These are phyloP conservation scores for Xerocomus minutiporus DNA, from an alignment of 1,284 basidiomycete genomes.

Conservation along the genomic window DNA sequence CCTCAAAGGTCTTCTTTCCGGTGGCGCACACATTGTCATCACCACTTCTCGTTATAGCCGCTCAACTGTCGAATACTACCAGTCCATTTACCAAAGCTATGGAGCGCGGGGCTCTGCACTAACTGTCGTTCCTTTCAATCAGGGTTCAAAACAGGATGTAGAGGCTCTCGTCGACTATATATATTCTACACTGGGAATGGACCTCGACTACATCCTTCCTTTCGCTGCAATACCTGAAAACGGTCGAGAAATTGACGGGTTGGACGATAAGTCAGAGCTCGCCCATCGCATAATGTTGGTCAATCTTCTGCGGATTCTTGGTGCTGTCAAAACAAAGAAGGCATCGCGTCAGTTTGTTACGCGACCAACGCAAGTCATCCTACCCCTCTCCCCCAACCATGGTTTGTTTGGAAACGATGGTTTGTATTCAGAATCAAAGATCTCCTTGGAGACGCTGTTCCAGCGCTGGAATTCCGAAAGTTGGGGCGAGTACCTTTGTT, in stretches of 20 bases:
- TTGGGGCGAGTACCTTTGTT: slow-evolving; percentile 98
- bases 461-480: slow-evolving; percentile 97
- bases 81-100: slow-evolving; percentile 94
- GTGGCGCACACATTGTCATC: slow-evolving; percentile 94
- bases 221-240: slow-evolving; percentile 99
- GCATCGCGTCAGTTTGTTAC: slow-evolving; percentile 94
- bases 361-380: slow-evolving; percentile 95
- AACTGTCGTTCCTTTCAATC: slow-evolving; percentile 98
- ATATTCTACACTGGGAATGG: slow-evolving; percentile 89
- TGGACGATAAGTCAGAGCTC: slow-evolving; percentile 97
- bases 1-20: slow-evolving; percentile 92
- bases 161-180: slow-evolving; percentile 98
- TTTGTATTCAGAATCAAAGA: slow-evolving; percentile 97
- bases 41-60: slow-evolving; percentile 96
- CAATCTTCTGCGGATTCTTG: slow-evolving; percentile 92
- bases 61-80: slow-evolving; percentile 95
- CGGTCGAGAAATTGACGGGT: slow-evolving; percentile 93
- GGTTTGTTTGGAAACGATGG: slow-evolving; percentile 98
- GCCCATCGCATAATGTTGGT: slow-evolving; percentile 97
- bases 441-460: slow-evolving; percentile 96
- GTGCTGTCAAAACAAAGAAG: slow-evolving; percentile 97
- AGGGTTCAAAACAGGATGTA: slow-evolving; percentile 96
- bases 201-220: slow-evolving; percentile 96
- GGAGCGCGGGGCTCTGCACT: slow-evolving; percentile 93
- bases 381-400: slow-evolving; percentile 96